Evolutionary conservation across 2,329 filamentous ascomycete genomes (phyloP).

Genomic region (Arthrinium puccinioides): DNA sequence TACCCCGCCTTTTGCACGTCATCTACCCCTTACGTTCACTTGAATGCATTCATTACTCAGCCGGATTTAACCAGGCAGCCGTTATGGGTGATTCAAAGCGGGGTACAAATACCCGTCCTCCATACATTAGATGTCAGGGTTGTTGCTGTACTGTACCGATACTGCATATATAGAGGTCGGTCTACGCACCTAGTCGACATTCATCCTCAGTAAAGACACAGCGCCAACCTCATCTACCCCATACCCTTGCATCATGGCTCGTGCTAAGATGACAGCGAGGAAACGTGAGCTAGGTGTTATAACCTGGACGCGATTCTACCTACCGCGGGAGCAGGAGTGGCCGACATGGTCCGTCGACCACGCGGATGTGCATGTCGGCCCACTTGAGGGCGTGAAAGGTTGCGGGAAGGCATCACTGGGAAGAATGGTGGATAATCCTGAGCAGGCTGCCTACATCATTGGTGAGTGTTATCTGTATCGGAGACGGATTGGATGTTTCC

Average conservation of each 20-base stretch:
- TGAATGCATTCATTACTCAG: no score
- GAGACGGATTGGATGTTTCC: background rate
- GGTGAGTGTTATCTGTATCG: slow-evolving; percentile 3
- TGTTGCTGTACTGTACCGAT: no score
- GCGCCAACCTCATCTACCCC: background rate
- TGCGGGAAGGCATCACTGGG: slow-evolving; percentile 5
- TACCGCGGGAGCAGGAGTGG: slow-evolving; percentile 14
- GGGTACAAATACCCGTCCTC: no score
- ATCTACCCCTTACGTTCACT: no score
- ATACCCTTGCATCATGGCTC: background rate
- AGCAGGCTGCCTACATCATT: slow-evolving; percentile 13
- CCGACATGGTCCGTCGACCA: slow-evolving; percentile 10
- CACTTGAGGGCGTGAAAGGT: slow-evolving; percentile 8
- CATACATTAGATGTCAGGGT: no score
- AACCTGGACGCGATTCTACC: slow-evolving; percentile 15
- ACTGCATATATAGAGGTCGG: no score
- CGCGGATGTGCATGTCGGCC: slow-evolving; percentile 9
- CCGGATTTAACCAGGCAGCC: no score
- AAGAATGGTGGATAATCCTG: slow-evolving; percentile 12
- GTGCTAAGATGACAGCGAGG: slow-evolving; percentile 28
- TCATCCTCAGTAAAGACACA: no score
- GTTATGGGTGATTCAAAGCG: no score
- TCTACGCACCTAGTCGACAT: no score
- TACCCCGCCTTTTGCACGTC: no score
- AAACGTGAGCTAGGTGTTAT: slow-evolving; percentile 17